phyloP scores from a whole-genome alignment of 768 basidiomycete species.

The Rhodosporidiobolus odoratus region DNA sequence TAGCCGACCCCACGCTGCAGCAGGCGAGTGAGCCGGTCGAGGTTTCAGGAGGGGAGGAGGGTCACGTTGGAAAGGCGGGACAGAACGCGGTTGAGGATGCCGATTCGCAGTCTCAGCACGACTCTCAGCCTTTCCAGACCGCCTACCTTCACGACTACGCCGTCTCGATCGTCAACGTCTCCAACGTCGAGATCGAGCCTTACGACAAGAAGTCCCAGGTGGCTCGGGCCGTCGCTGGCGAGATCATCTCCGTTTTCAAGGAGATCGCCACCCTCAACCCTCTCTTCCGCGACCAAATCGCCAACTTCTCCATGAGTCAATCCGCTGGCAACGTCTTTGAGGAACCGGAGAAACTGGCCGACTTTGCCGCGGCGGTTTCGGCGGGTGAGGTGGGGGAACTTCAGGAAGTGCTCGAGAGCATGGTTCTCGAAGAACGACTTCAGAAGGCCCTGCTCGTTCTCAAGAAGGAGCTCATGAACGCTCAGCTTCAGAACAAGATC shows the following conservation, averaged over 20 bases:
- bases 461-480: slow-evolving; percentile 97
- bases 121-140: slow-evolving; percentile 64
- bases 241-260: slow-evolving; percentile 96
- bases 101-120: not conserved
- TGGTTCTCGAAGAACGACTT: slow-evolving; percentile 78
- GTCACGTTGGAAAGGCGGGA: not conserved
- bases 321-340: slow-evolving; percentile 90
- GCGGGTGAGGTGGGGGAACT: slow-evolving; percentile 86
- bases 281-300: slow-evolving; percentile 96
- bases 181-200: slow-evolving; percentile 71
- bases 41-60: not conserved
- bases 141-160: slow-evolving; percentile 74
- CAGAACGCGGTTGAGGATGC: not conserved
- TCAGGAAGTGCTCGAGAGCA: slow-evolving; percentile 84
- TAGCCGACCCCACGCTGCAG: not conserved
- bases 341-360: slow-evolving; percentile 93
- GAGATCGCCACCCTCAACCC: slow-evolving; percentile 96
- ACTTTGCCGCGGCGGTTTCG: slow-evolving; percentile 93
- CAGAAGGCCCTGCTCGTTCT: slow-evolving; percentile 84
- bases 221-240: slow-evolving; percentile 90
- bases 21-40: slow-evolving; percentile 12
- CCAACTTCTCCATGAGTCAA: slow-evolving; percentile 90
- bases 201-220: slow-evolving; percentile 85
- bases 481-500: slow-evolving; percentile 87
- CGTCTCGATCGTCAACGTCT: slow-evolving; percentile 82